A percentile compares a stretch with the other conserved stretches of the same genome.
These are phyloP conservation scores for Ceratocystis lukuohia DNA, from an alignment of 2,329 filamentous ascomycete genomes.

Conservation along the genomic window DNA sequence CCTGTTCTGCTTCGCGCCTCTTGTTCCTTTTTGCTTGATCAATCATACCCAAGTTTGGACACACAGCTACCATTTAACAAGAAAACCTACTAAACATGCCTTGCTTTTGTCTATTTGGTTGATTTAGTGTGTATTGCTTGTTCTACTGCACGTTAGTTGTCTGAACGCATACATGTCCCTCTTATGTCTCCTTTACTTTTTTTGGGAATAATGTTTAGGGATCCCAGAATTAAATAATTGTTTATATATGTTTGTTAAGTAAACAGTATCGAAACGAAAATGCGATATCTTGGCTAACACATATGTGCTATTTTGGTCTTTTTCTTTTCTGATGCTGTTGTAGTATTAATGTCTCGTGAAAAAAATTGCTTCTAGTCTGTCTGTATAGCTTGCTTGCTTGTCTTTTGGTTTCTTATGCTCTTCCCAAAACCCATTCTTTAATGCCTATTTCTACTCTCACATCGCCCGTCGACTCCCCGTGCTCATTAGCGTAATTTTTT, in stretches of 20 bases:
- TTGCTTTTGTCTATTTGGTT: not conserved
- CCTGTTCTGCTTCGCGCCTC: not conserved
- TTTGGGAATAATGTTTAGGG: not conserved
- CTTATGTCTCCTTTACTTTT: not conserved
- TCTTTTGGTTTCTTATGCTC: not conserved
- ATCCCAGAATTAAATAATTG: not conserved
- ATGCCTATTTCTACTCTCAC: conserved; percentile 20
- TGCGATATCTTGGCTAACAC: not conserved
- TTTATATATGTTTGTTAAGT: not conserved
- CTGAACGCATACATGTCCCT: not conserved
- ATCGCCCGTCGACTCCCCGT: conserved; percentile 43
- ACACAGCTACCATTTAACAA: not conserved
- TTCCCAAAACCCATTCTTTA: not conserved
- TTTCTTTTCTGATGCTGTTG: not conserved
- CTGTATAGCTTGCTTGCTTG: not conserved
- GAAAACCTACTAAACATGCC: not conserved
- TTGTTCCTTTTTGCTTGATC: conserved; percentile 16
- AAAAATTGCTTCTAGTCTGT: not conserved
- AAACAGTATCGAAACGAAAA: not conserved
- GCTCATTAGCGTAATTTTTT: conserved; percentile 61
- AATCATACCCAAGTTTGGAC: conserved; percentile 19
- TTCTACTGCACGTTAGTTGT: no score
- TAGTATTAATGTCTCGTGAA: not conserved
- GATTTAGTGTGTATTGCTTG: not conserved
- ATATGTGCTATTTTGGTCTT: not conserved